These are phyloP conservation scores for Ilex aquifolium DNA, from an alignment of 257 asterid species.

Conservation along the genomic window DNA sequence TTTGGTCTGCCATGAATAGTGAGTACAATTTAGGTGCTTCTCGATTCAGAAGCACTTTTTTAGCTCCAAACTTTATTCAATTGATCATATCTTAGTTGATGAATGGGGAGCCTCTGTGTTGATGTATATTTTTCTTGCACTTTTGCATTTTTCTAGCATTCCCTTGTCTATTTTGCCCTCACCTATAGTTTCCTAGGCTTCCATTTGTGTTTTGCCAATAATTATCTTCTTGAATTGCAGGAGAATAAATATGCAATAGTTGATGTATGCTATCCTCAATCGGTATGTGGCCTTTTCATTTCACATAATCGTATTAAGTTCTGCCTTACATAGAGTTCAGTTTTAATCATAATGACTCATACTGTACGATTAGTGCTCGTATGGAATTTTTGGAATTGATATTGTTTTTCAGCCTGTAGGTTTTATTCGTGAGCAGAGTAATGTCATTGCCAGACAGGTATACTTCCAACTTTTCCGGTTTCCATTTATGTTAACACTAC, in stretches of 20 bases:
- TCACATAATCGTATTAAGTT: conserved; percentile 8
- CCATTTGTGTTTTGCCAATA: background rate
- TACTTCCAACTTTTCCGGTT: background rate
- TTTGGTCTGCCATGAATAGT: too few species aligned
- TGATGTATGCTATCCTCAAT: conserved; percentile 78
- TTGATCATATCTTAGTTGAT: background rate
- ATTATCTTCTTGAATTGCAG: conserved; percentile 44
- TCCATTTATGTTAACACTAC: too few species aligned
- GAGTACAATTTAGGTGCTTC: too few species aligned
- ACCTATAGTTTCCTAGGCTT: too few species aligned
- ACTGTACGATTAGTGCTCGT: background rate
- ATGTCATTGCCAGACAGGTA: conserved; percentile 85
- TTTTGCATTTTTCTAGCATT: background rate
- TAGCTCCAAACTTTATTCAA: too few species aligned
- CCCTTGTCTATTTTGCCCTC: background rate
- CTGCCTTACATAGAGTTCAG: background rate
- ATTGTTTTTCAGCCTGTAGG: conserved; percentile 78
- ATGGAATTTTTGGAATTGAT: conserved; percentile 17
- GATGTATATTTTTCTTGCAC: background rate
- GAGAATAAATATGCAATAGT: conserved; percentile 83
- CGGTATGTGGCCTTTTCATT: conserved; percentile 46
- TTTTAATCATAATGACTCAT: conserved; percentile 13
- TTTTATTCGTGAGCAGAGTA: conserved; percentile 87
- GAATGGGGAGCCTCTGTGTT: background rate
- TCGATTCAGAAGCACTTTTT: too few species aligned